These are phyloP conservation scores for Vanrija humicola DNA, from an alignment of 1,284 basidiomycete genomes.

Conservation along the genomic window DNA sequence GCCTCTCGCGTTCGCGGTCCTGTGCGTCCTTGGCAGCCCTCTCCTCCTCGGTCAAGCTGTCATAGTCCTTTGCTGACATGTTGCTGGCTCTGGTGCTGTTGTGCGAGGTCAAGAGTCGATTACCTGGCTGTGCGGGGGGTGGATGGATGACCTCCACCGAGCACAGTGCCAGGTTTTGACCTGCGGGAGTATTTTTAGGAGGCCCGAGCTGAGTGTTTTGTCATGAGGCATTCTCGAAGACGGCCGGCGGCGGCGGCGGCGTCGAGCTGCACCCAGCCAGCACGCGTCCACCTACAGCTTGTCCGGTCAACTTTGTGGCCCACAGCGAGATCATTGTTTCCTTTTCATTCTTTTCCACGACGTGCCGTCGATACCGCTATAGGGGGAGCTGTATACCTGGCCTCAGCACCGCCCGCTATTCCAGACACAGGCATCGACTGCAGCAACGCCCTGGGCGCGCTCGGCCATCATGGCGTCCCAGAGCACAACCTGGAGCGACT, in stretches of 20 bases:
- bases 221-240: not conserved
- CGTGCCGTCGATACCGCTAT: not conserved
- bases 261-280: too few species aligned
- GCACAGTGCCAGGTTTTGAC: too few species aligned
- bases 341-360: not conserved
- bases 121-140: too few species aligned
- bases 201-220: not conserved
- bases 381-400: not conserved
- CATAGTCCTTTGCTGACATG: slow-evolving; percentile 47
- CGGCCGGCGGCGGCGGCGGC: not conserved
- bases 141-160: slow-evolving; percentile 5
- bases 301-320: not conserved
- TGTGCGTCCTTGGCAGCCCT: slow-evolving; percentile 66
- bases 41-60: slow-evolving; percentile 73
- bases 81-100: not conserved
- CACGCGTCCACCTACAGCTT: not conserved
- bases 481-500: slow-evolving; percentile 5
- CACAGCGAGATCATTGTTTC: not conserved
- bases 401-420: not conserved
- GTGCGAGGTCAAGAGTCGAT: not conserved
- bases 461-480: slow-evolving; percentile 4
- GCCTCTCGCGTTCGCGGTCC: slow-evolving; percentile 64
- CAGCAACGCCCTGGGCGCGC: too few species aligned
- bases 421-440: not conserved
- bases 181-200: not conserved